These are phyloP conservation scores for Codiaeum variegatum DNA, from an alignment of 441 rosid species.

Conservation along the genomic window DNA sequence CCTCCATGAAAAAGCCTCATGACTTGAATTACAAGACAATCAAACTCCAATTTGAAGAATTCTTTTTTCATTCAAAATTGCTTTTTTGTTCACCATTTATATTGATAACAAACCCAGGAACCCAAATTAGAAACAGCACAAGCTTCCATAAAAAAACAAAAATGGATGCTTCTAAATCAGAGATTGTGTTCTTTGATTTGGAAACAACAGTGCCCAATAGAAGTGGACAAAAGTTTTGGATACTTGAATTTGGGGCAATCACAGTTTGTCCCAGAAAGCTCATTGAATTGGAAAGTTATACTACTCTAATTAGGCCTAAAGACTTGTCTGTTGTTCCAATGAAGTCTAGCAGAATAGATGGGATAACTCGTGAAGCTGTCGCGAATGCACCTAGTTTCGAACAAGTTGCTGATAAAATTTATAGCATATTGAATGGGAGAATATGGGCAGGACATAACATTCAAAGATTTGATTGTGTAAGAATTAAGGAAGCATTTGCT, in stretches of 20 bases:
- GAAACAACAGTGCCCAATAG: conserved; percentile 82
- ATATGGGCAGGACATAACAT: conserved; percentile 82
- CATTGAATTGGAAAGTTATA: conserved; percentile 62
- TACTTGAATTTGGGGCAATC: conserved; percentile 94
- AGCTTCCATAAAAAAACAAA: not conserved
- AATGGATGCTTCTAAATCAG: conserved; percentile 32
- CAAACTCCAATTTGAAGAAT: conserved; percentile 36
- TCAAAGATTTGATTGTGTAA: conserved; percentile 72
- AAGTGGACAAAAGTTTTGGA: conserved; percentile 53
- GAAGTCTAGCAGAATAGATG: conserved; percentile 56
- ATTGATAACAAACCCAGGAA: conserved; percentile 3
- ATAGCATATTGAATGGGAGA: conserved; percentile 58
- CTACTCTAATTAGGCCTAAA: conserved; percentile 67
- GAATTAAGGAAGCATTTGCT: conserved; percentile 80
- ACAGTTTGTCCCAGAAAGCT: conserved; percentile 72
- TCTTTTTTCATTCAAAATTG: conserved; percentile 13
- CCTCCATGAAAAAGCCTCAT: conserved; percentile 25
- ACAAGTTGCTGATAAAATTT: conserved; percentile 71
- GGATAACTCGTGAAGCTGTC: conserved; percentile 68
- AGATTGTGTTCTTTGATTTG: conserved; percentile 80
- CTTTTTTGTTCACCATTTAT: conserved; percentile 13
- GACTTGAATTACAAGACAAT: conserved; percentile 57
- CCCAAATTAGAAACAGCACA: not conserved
- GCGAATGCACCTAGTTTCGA: conserved; percentile 32
- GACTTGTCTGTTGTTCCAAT: conserved; percentile 54